Evolutionary conservation across 108 stramenopile species (phyloP), one percentile per base, ranked within the genome.

Genomic region (Discostella stelligeroides): DNA sequence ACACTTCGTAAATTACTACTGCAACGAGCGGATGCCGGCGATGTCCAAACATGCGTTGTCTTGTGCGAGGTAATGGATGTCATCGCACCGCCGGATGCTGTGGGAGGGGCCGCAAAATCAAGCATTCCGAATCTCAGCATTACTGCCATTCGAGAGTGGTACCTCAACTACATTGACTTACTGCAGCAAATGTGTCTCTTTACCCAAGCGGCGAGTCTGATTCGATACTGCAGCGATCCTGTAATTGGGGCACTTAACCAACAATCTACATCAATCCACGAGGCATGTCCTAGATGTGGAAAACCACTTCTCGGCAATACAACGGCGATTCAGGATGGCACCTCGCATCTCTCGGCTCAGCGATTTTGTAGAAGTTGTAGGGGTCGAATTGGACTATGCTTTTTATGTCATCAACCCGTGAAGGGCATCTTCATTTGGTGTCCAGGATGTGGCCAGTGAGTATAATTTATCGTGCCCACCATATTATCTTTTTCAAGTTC

Each of bases 361-460:
- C 66, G 82, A 24, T 62, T 72, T 1, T 94, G 93, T 59, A 86
- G 81, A 66, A 86, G 78, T 45, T 94, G 93, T 47, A 82, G 89
- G 42, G 58, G 86, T 34, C 82, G 76, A 24, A 83, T 94, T 38
- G 93, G 90, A 11, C 38, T 87, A 11, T 94, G 93, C 49, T 94
- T 90, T 63, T 58, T 94, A 8, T 94, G 93, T 46, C 90, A 91
- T 34, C 83, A 91, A 64, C 86, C 89, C 15, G 93, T 94, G 11
- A 85, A 80, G 66, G 90, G 88, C 12, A 69, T 94, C 18, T 91
- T 83, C 82, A 88, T 94, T 17, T 94, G 88, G 90, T 94, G 93
- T 45, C 93, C 90, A n/a, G 93, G 93, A 48, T 94, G 93, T 49
- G 93, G 90, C 50, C 76, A 84, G 40, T 84, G 87, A 56, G 55